Evolutionary conservation across 108 stramenopile species (phyloP), one percentile per base, ranked within the genome.

Genomic region (Schizochytrium sp.): DNA sequence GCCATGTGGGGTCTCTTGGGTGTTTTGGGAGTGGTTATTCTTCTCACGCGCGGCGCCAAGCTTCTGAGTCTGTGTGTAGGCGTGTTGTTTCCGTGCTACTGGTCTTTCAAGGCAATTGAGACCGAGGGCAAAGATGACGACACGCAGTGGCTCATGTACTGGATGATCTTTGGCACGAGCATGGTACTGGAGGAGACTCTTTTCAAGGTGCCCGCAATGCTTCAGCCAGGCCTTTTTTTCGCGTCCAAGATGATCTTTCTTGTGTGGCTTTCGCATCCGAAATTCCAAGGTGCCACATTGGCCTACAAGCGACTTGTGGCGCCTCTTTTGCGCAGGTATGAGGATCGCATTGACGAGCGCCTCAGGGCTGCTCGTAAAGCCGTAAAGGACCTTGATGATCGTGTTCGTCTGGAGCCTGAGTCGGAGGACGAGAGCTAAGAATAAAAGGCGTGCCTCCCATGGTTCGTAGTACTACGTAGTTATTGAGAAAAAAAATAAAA

Each of bases 121-220:
- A 88, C 71, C 55, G 25, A 44, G 25, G 69, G 59, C 25, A 90
- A 88, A 47, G 90, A 88, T 25, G 90, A 90, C 69, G 90, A 88
- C 72, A 90, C 60, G n/a, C 87, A 87, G 88, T 87, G 87, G 87
- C 87, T 88, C 21, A 90, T 59, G 16, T 90, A 90, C 69, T 90
- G 90, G 90, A 25, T 88, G 41, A 58, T 88, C 23, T 90, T 90
- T 3, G 76, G 76, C n/a, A 53, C 51, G n/a, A 53, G 48, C 25
- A 83, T 83, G 45, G 28, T 83, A 1, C 51, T 83, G 43, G 51
- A 53, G n/a, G 76, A 83, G 76, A 83, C 76, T 6, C 19, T 53
- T 6, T 23, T 83, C 28, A 12, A 23, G 48, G 76, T 83, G 18
- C 10, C 51, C 6, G 48, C 48, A 12, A 34, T 53, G 18, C 6